Base-by-base conservation (phyloP, 2,329 filamentous ascomycete genomes). In the Pseudogymnoascus sp. region DNA sequence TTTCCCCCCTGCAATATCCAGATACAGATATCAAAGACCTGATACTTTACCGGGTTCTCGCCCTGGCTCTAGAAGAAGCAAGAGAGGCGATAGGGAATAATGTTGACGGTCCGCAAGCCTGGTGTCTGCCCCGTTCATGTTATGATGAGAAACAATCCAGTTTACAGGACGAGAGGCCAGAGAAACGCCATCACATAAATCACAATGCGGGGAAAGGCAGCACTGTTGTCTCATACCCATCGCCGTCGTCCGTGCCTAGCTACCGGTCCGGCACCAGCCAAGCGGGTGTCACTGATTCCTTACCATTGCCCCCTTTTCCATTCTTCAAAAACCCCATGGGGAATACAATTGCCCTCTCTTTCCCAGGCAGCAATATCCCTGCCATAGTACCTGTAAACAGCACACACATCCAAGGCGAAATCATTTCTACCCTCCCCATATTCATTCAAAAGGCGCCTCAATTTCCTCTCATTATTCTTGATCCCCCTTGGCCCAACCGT, bases 401-500 rank as follows among this genome's bases (percentile, higher is more conserved):
- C 39, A 69, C 73, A 13, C 78, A 80, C 69, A 75, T 88, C 19
- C 73, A 80, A 6, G 83, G 84, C 21, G 79, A 73, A 67, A 81
- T 81, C 67, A 74, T 73, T 66, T 77, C 76, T 4, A 75, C 75
- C 51, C 74, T 78, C 39, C 69, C 73, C 1, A 66, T 67, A 0
- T 81, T 86, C 67, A 68, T 78, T 0, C 68, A 74, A 13, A 71
- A 70, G 2, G 79, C 81, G 1, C 80, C 82, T 19, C 70, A 73
- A 6, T 92, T 93, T 73, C 79, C 90, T 67, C 77, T 93, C 51
- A 79, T 93, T 39, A 73, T 92, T 6, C 77, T 93, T 19, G 90
- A 93, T 71, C 90, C 90, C 2, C 90, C 90, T 1, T 93, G 90
- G 90, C 89, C 90, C 0, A 93, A 92, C 71, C 83, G 86, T 54